Evolutionary conservation across 1,284 basidiomycete species (phyloP).

Genomic region (Melampsora occidentalis): DNA sequence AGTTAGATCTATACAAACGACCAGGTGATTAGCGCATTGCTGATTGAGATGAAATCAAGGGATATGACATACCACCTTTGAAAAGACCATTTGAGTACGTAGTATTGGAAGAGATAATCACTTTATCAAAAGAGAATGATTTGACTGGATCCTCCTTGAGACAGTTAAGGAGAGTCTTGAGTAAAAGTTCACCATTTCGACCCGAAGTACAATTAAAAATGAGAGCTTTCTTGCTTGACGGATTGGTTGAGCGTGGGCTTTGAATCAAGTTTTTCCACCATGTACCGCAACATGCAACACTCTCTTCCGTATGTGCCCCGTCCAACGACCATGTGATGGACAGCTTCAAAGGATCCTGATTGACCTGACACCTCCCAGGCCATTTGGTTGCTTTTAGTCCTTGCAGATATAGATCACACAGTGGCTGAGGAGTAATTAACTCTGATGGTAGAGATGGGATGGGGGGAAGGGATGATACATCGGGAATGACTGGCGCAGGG

Average conservation of each 20-base stretch:
- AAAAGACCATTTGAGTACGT: conserved; percentile 84
- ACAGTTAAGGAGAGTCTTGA: conserved; percentile 63
- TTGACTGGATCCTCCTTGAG: conserved; percentile 48
- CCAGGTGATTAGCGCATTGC: not conserved
- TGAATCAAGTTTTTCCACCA: conserved; percentile 62
- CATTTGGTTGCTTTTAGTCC: conserved; percentile 74
- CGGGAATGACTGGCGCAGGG: not conserved
- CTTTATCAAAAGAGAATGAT: conserved; percentile 68
- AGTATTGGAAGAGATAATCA: conserved; percentile 93
- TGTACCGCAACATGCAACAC: conserved; percentile 75
- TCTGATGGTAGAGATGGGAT: conserved; percentile 12
- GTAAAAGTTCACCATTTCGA: conserved; percentile 71
- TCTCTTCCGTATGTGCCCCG: conserved; percentile 67
- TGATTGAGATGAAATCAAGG: no score
- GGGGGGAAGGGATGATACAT: not conserved
- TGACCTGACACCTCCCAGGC: conserved; percentile 94
- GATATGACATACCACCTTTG: conserved; percentile 8
- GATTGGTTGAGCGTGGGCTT: not conserved
- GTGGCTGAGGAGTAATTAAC: conserved; percentile 43
- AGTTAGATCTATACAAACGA: conserved; percentile 19
- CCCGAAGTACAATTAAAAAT: conserved; percentile 96
- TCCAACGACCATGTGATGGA: conserved; percentile 59
- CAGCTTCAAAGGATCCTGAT: conserved; percentile 60
- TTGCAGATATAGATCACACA: conserved; percentile 62
- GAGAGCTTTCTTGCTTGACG: conserved; percentile 54